Evolutionary conservation across 176 grass and related monocot species (phyloP), one percentile per base, ranked within the genome.

Genomic region (Pontederia paniculata): DNA sequence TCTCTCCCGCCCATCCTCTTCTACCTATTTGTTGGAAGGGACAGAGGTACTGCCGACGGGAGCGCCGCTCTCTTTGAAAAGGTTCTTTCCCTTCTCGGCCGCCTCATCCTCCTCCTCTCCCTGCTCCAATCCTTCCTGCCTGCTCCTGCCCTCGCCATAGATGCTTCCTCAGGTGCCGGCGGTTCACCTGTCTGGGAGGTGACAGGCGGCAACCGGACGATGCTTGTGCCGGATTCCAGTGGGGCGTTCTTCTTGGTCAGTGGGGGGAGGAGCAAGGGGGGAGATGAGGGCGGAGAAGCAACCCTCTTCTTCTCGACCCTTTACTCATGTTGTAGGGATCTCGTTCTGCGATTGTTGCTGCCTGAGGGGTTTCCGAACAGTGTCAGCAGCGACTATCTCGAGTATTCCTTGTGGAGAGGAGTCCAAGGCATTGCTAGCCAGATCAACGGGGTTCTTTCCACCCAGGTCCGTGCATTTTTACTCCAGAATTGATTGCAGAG

Each of bases 381-480:
- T 23, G 80, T 97, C 28, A 97, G 82, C 77, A 68, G 73, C 52
- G 85, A 97, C 63, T 97, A 97, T 71, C 47, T 87, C 17, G 72
- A 90, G 12, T 97, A 97, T 68, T 87, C 91, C 25, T 72, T 97
- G 9, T 97, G 91, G 91, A 78, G 86, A 46, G 83, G 70, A 2
- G 68, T 84, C 52, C 91, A 97, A 58, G 86, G 86, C 44, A 70
- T 97, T 12, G 86, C 91, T 12, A 86, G 79, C 76, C 83, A 97
- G 72, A 73, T 90, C 77, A 90, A 80, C n/a, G 77, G 80, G 1
- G 86, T 97, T 44, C 83, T 97, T 50, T 89, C 91, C 47, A 97
- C 86, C 13, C 86, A 97, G 90, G 90, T 89, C 42, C 12, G 9
- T 17, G 14, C 6, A 3, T 51, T 0, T 42, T 19, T 4, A n/a